Evolutionary conservation across 306 rosid genomes (phyloP).

Genomic region (Cucumis cinereus): DNA sequence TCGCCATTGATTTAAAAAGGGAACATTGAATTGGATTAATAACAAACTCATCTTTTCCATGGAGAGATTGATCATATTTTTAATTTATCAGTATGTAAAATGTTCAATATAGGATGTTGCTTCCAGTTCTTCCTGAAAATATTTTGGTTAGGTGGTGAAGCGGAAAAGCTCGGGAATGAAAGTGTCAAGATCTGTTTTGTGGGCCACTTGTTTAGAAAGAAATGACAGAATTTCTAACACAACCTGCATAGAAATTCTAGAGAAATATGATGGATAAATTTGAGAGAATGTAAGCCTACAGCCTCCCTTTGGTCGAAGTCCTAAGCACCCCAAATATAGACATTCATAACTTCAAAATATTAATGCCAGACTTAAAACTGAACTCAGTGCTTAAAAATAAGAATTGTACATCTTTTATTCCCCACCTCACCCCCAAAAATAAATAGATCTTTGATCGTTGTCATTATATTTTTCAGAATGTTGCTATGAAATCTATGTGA

Average conservation of each 20-base stretch:
- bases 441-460: not conserved
- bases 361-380: no score
- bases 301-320: no score
- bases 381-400: no score
- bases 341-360: no score
- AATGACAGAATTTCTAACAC: not conserved
- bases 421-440: not conserved
- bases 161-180: not conserved
- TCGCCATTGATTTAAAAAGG: no score
- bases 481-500: slow-evolving; percentile 71
- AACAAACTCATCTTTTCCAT: no score
- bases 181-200: not conserved
- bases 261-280: not conserved
- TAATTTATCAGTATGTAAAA: not conserved
- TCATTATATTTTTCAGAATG: slow-evolving; percentile 33
- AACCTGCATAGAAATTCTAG: not conserved
- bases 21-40: no score
- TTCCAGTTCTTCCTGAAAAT: not conserved
- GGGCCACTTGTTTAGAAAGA: not conserved
- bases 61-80: not conserved
- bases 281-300: not conserved
- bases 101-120: not conserved
- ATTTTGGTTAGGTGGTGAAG: not conserved
- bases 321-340: no score
- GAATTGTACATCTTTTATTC: no score